These are phyloP conservation scores for Mycena leptocephala DNA, from an alignment of 768 basidiomycete genomes.

Conservation along the genomic window DNA sequence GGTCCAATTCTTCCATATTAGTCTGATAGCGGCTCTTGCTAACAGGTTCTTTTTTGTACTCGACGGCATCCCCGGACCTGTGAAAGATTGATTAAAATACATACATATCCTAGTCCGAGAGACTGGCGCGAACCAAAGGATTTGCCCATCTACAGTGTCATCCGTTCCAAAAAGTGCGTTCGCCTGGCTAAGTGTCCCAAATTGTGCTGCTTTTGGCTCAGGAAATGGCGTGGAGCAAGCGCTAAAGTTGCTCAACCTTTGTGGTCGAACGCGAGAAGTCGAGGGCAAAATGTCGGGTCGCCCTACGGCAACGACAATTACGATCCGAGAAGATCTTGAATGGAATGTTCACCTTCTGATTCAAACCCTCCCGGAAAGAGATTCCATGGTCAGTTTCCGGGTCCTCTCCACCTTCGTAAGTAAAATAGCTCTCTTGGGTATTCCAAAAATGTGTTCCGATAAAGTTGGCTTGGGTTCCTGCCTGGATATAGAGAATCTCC, in stretches of 20 bases:
- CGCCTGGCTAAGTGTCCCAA: conserved; percentile 69
- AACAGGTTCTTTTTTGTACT: conserved; percentile 70
- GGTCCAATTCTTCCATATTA: conserved; percentile 49
- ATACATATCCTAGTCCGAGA: conserved; percentile 24
- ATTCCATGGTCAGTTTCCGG: conserved; percentile 66
- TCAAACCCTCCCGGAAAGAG: conserved; percentile 78
- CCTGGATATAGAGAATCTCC: conserved; percentile 87
- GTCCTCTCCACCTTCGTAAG: conserved; percentile 62
- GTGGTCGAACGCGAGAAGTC: conserved; percentile 77
- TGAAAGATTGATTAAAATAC: neutral
- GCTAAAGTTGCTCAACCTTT: conserved; percentile 63
- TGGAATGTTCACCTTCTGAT: conserved; percentile 57
- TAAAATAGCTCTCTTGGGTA: conserved; percentile 81
- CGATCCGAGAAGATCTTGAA: neutral
- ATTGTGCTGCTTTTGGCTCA: conserved; percentile 64
- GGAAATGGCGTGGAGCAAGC: neutral
- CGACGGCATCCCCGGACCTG: conserved; percentile 50
- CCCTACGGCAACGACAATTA: conserved; percentile 52
- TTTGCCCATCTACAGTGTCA: conserved; percentile 38
- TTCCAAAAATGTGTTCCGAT: conserved; percentile 89
- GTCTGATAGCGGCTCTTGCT: conserved; percentile 71
- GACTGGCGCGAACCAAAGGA: conserved; percentile 28
- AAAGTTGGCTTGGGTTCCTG: conserved; percentile 78
- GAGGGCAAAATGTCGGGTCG: conserved; percentile 69
- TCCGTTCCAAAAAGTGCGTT: conserved; percentile 58